These are phyloP conservation scores for Niveomyces coronatus DNA, from an alignment of 2,329 filamentous ascomycete species.

Conservation along the genomic window DNA sequence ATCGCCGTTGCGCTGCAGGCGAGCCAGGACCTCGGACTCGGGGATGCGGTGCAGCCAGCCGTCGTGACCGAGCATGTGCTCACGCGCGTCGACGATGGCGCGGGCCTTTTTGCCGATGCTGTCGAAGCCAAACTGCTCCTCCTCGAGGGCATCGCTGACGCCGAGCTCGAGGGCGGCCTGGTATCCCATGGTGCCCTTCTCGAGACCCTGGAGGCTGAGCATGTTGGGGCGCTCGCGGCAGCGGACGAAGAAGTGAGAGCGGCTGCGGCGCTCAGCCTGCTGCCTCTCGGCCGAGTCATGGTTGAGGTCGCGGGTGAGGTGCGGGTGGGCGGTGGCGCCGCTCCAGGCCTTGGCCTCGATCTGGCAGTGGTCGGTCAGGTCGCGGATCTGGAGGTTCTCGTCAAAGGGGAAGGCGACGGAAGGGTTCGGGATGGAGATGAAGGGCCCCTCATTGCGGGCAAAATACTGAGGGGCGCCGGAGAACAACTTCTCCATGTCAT, in stretches of 20 bases:
- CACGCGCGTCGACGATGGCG: slow-evolving; percentile 46
- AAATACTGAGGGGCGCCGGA: slow-evolving; percentile 68
- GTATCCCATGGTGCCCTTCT: slow-evolving; percentile 61
- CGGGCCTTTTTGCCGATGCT: slow-evolving; percentile 43
- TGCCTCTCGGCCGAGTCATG: slow-evolving; percentile 34
- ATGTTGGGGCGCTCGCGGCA: slow-evolving; percentile 57
- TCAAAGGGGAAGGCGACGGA: slow-evolving; percentile 60
- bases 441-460: slow-evolving; percentile 48
- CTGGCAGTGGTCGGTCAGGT: slow-evolving; percentile 54
- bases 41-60: slow-evolving; percentile 46
- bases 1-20: slow-evolving; percentile 45
- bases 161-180: slow-evolving; percentile 56
- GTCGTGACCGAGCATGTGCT: slow-evolving; percentile 42
- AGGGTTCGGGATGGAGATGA: slow-evolving; percentile 49
- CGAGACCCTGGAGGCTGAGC: slow-evolving; percentile 61
- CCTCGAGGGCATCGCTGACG: slow-evolving; percentile 53
- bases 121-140: slow-evolving; percentile 51
- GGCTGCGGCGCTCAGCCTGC: slow-evolving; percentile 32
- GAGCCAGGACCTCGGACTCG: slow-evolving; percentile 47
- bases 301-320: slow-evolving; percentile 42
- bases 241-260: slow-evolving; percentile 47
- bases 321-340: slow-evolving; percentile 51
- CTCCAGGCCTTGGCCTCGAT: slow-evolving; percentile 55
- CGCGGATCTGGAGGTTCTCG: slow-evolving; percentile 47
- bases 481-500: slow-evolving; percentile 59